phyloP scores from a whole-genome alignment of 768 basidiomycete genomes.

The Strobilomyces confusus region DNA sequence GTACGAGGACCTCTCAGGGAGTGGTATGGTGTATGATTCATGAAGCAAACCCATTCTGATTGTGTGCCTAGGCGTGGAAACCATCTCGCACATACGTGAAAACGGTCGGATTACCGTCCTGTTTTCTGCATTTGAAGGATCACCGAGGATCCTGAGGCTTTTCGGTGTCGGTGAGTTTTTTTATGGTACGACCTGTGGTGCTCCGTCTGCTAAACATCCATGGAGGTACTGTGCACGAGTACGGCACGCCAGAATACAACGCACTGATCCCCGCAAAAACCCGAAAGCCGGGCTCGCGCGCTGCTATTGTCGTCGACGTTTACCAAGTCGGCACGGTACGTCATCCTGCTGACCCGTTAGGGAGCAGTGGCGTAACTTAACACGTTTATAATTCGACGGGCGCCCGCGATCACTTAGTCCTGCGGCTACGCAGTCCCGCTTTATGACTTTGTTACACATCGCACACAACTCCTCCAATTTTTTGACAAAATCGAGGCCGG shows the following conservation, averaged over 20 bases:
- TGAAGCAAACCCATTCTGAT: background rate
- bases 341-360: background rate
- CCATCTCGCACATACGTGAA: conserved; percentile 58
- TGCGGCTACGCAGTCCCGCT: conserved; percentile 65
- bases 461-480: conserved; percentile 45
- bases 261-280: conserved; percentile 42
- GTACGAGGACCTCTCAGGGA: conserved; percentile 71
- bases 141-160: conserved; percentile 52
- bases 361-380: background rate
- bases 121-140: conserved; percentile 58
- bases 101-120: conserved; percentile 60
- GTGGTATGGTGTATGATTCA: conserved; percentile 40
- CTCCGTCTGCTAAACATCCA: background rate
- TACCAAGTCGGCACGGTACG: conserved; percentile 49
- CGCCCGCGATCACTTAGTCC: conserved; percentile 38
- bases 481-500: conserved; percentile 38
- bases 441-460: conserved; percentile 54
- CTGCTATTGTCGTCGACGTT: conserved; percentile 56
- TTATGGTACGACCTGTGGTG: background rate
- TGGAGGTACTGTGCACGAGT: conserved; percentile 56
- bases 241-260: conserved; percentile 58
- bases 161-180: conserved; percentile 47
- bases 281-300: conserved; percentile 55
- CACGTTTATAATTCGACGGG: background rate
- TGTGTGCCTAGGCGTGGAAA: conserved; percentile 43